These are phyloP conservation scores for Hemileccinum impolitum DNA, from an alignment of 768 basidiomycete species.

Conservation along the genomic window DNA sequence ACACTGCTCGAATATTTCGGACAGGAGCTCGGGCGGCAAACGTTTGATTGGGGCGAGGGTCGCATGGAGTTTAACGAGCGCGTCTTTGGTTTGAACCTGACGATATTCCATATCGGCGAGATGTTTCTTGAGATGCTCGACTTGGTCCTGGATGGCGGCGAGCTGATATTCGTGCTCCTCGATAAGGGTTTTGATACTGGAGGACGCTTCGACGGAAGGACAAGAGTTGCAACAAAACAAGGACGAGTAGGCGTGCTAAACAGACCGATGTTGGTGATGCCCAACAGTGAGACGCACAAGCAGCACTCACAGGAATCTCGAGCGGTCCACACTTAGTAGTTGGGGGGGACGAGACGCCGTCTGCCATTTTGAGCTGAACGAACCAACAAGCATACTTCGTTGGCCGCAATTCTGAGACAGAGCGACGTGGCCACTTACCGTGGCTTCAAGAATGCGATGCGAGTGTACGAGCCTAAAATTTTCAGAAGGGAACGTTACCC, in stretches of 20 bases:
- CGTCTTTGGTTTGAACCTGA: conserved; percentile 1
- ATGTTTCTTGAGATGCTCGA: conserved; percentile 1
- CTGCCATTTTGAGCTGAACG: conserved; percentile 4
- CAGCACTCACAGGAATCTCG: conserved; percentile 14
- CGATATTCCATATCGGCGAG: conserved; percentile 13
- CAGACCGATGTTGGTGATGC: not conserved
- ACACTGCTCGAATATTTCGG: conserved; percentile 26
- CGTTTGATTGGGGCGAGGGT: conserved; percentile 22
- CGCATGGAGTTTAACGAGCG: conserved; percentile 14
- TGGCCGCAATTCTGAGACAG: no score
- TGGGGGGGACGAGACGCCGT: not conserved
- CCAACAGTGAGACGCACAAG: not conserved
- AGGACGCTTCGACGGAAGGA: conserved; percentile 9
- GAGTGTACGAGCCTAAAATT: not conserved
- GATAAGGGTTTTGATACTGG: conserved; percentile 14
- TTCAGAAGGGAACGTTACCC: no score
- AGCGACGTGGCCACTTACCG: not conserved
- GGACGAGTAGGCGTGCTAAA: conserved; percentile 9
- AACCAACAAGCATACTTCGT: not conserved
- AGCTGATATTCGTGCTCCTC: conserved; percentile 16
- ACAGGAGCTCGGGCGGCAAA: conserved; percentile 24
- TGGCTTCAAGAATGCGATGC: not conserved
- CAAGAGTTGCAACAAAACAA: conserved; percentile 15
- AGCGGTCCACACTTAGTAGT: not conserved
- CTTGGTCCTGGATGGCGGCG: conserved; percentile 8